These are phyloP conservation scores for Moniliophthora roreri DNA, from an alignment of 1,284 basidiomycete species.

Conservation along the genomic window DNA sequence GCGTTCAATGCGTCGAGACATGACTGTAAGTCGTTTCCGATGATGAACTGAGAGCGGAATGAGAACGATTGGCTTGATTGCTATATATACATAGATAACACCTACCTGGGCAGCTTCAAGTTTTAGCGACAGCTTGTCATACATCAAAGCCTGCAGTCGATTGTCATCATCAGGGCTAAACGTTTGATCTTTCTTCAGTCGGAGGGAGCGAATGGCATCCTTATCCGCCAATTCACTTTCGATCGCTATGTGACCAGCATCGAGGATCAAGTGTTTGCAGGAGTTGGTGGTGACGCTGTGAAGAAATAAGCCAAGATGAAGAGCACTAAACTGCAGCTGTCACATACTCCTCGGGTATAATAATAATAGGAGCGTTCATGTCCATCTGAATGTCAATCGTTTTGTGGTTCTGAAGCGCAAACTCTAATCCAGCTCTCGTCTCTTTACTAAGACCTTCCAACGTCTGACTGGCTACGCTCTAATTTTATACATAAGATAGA, in stretches of 20 bases:
- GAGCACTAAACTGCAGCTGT: slow-evolving; percentile 3
- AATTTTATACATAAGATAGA: slow-evolving; percentile 12
- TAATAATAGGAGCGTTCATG: slow-evolving; percentile 96
- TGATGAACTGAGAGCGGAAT: slow-evolving; percentile 66
- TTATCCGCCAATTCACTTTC: slow-evolving; percentile 91
- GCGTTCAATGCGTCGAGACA: slow-evolving; percentile 78
- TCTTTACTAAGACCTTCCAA: slow-evolving; percentile 95
- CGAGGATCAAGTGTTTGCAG: slow-evolving; percentile 89
- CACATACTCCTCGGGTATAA: slow-evolving; percentile 89
- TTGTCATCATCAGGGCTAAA: slow-evolving; percentile 91
- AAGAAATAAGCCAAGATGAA: slow-evolving; percentile 11
- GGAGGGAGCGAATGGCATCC: slow-evolving; percentile 76
- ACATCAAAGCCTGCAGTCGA: slow-evolving; percentile 93
- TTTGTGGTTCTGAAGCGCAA: slow-evolving; percentile 91
- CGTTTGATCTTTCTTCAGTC: slow-evolving; percentile 83
- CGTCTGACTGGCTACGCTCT: slow-evolving; percentile 93
- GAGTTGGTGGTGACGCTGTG: slow-evolving; percentile 71
- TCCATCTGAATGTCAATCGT: slow-evolving; percentile 96
- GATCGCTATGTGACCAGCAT: slow-evolving; percentile 96
- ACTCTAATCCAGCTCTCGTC: slow-evolving; percentile 93
- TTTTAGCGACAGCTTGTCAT: slow-evolving; percentile 87
- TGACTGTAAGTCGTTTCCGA: slow-evolving; percentile 84
- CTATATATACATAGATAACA: slow-evolving; percentile 6
- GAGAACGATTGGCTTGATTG: background rate
- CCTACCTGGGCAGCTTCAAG: slow-evolving; percentile 88